A percentile compares a stretch with the other conserved stretches of the same genome.
These are phyloP conservation scores for Rubus idaeus DNA, from an alignment of 306 rosid species.

Conservation along the genomic window DNA sequence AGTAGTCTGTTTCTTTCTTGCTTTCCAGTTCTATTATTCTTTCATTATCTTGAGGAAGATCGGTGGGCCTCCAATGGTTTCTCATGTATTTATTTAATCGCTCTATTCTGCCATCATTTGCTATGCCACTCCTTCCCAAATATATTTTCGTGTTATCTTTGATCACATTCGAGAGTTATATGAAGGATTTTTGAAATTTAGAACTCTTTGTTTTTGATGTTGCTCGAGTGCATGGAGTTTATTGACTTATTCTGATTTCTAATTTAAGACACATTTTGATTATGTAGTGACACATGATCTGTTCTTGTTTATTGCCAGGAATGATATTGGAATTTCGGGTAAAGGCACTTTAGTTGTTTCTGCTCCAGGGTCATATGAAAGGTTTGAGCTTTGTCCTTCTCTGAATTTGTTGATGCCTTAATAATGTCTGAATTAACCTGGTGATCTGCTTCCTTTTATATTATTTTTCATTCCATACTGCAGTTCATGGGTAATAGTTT, in stretches of 20 bases:
- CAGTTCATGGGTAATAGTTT: neutral
- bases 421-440: neutral
- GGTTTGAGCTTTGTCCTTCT: conserved; percentile 45
- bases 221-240: neutral
- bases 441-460: neutral
- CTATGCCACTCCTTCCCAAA: neutral
- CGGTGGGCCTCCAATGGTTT: neutral
- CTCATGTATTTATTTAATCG: neutral
- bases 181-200: neutral
- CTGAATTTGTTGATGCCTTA: conserved; percentile 8
- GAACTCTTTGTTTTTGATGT: neutral
- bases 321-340: conserved; percentile 54
- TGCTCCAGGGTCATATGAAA: conserved; percentile 76
- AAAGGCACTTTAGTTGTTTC: conserved; percentile 52
- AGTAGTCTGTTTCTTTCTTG: conserved; percentile 15
- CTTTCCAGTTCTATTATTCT: neutral
- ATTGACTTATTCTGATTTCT: neutral
- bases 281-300: conserved; percentile 26
- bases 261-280: neutral
- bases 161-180: neutral
- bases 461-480: conserved; percentile 7
- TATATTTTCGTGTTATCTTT: neutral
- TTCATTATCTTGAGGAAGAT: neutral
- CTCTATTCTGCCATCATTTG: neutral
- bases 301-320: conserved; percentile 47